Base-by-base conservation (phyloP, 768 basidiomycete genomes). In the Boletus insuetus region DNA sequence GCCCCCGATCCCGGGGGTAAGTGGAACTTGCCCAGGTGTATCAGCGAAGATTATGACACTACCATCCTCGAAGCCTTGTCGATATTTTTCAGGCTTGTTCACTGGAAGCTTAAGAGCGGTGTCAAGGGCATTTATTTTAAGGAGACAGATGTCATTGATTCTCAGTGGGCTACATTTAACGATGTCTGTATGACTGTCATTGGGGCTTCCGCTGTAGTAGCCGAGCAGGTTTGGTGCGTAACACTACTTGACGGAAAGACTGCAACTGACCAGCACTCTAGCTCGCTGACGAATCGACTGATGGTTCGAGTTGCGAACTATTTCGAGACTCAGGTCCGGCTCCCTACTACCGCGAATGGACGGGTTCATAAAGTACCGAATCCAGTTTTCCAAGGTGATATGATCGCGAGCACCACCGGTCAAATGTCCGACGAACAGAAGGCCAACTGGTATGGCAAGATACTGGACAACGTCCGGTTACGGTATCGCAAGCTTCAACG, bases 81-180 rank as follows among this genome's bases (percentile, higher is more conserved):
- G 8, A 85, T 86, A 66, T 95, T 98, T 74, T 99, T 99, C 80
- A 88, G 83, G 66, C 78, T 99, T 35, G 86, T 98, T 20, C 93
- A 96, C 61, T 94, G 89, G 91, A 96, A 98, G 70, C 79, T 99
- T 49, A 96, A 96, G 77, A 89, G 91, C 59, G 92, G 89, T 19
- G 82, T 86, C 55, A 94, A 92, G 69, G 90, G 89, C 19, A 92
- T 95, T 46, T 91, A 96, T 72, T 95, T 98, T 78, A 94, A 95
- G 67, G 97, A 99, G 76, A 97, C 95, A 0, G 96, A 98, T 69
- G 85, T 98, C n/a, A 79, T 99, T 37, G 96, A 99, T 68, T 86
- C 89, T 7, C 94, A 98, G 64, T 96, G 94, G 91, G 87, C 90
- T 19, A 95, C 96, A 20, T 86, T 98, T 72, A 91, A 90, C 60